Evolutionary conservation across 768 basidiomycete species (phyloP).

Genomic region (Filobasidium floriforme): DNA sequence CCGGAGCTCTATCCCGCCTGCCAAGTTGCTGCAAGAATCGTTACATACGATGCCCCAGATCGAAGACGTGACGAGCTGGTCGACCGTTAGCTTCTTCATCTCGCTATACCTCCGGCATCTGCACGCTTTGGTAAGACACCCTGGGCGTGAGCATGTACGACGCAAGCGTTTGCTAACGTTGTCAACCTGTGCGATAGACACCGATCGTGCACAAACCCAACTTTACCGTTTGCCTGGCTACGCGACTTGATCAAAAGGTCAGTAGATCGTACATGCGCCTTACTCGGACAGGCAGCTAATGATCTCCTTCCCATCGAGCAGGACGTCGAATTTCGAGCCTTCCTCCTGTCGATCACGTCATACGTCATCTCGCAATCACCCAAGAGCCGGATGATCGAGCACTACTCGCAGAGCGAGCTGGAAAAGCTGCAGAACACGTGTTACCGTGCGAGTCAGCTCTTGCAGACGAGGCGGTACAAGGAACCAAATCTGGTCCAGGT

Average conservation of each 20-base stretch:
- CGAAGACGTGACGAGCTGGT: conserved; percentile 21
- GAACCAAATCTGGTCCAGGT: conserved; percentile 37
- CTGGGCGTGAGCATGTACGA: neutral
- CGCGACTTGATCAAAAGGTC: conserved; percentile 26
- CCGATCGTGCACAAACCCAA: conserved; percentile 37
- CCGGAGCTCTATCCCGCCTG: conserved; percentile 1
- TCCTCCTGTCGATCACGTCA: conserved; percentile 26
- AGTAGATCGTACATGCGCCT: neutral
- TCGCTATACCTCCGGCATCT: conserved; percentile 31
- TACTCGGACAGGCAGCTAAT: neutral
- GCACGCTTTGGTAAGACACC: conserved; percentile 21
- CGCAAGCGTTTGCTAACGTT: neutral
- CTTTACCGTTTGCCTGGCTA: conserved; percentile 28
- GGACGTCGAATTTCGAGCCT: conserved; percentile 27
- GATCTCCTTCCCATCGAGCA: neutral
- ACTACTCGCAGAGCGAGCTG: conserved; percentile 18
- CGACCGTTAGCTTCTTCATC: conserved; percentile 30
- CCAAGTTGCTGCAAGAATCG: neutral
- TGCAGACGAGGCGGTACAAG: conserved; percentile 32
- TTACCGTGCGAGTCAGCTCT: conserved; percentile 10
- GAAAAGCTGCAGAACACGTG: conserved; percentile 14
- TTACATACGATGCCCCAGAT: conserved; percentile 13
- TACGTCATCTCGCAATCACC: conserved; percentile 19
- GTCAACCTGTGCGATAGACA: neutral
- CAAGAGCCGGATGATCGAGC: conserved; percentile 14